Evolutionary conservation across 805 yeast species (phyloP).

Genomic region (Lachancea dasiensis): DNA sequence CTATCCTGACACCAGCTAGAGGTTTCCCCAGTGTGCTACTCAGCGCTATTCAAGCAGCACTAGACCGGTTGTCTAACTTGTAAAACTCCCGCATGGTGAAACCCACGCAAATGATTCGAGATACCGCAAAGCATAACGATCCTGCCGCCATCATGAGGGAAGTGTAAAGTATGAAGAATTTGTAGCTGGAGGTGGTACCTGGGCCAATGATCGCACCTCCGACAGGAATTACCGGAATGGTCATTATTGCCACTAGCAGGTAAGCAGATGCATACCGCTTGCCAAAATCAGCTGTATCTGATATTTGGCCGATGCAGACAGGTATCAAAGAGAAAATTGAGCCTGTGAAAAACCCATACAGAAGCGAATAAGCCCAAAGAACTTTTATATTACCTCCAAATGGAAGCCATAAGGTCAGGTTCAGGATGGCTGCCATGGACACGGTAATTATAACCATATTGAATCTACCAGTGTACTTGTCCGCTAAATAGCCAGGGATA

Average conservation of each 20-base stretch:
- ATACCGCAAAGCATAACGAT: slow-evolving; percentile 33
- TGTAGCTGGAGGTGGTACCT: slow-evolving; percentile 31
- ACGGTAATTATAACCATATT: slow-evolving; percentile 42
- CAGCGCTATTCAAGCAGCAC: no score
- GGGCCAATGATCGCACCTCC: slow-evolving; percentile 43
- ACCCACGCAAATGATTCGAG: slow-evolving; percentile 43
- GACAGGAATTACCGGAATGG: slow-evolving; percentile 44
- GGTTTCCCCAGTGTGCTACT: no score
- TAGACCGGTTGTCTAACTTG: no score
- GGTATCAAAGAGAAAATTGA: slow-evolving; percentile 55
- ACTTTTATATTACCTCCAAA: slow-evolving; percentile 34
- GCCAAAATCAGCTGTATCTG: slow-evolving; percentile 51
- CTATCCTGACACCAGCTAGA: no score
- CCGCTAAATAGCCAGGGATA: slow-evolving; percentile 42
- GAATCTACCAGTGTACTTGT: slow-evolving; percentile 43
- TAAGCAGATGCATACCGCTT: slow-evolving; percentile 53
- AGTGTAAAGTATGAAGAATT: slow-evolving; percentile 40
- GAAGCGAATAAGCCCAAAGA: slow-evolving; percentile 40
- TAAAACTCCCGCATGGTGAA: slow-evolving; percentile 36
- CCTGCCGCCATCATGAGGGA: slow-evolving; percentile 38
- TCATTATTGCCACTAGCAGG: slow-evolving; percentile 48
- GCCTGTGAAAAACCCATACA: slow-evolving; percentile 53
- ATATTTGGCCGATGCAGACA: slow-evolving; percentile 53
- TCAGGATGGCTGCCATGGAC: slow-evolving; percentile 32
- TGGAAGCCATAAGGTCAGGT: slow-evolving; percentile 39